These are phyloP conservation scores for Solanum bulbocastanum DNA, from an alignment of 257 asterid genomes.

Conservation along the genomic window DNA sequence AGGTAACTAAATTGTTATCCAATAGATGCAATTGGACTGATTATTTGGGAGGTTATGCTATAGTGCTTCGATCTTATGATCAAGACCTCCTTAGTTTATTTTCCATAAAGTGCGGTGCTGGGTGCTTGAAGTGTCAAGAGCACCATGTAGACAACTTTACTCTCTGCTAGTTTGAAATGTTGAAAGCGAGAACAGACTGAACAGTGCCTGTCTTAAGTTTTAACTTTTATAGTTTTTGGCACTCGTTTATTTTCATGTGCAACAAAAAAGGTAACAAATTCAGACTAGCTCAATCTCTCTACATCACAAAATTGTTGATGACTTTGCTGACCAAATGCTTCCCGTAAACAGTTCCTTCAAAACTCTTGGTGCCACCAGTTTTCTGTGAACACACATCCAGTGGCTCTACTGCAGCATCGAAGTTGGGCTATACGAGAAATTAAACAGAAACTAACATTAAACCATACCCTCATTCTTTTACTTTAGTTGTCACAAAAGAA, in stretches of 20 bases:
- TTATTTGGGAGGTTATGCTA: not conserved
- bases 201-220: not conserved
- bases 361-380: conserved; percentile 55
- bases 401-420: conserved; percentile 67
- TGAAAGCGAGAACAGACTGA: not conserved
- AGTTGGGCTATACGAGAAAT: conserved; percentile 47
- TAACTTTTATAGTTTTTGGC: not conserved
- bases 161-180: not conserved
- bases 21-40: not conserved
- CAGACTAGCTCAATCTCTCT: not conserved
- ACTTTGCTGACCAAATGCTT: conserved; percentile 84
- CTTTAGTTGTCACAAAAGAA: not conserved
- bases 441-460: not conserved
- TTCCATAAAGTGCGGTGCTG: not conserved
- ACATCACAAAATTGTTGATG: conserved; percentile 35
- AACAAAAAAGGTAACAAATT: not conserved
- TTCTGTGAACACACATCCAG: conserved; percentile 41
- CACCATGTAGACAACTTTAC: not conserved
- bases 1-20: not conserved
- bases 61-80: not conserved
- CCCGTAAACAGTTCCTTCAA: conserved; percentile 69
- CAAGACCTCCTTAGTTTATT: not conserved
- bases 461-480: not conserved
- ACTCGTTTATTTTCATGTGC: not conserved
- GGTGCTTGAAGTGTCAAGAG: not conserved